Base-by-base conservation (phyloP, 1,284 basidiomycete species). In the Pseudomicrostroma phylloplanum region DNA sequence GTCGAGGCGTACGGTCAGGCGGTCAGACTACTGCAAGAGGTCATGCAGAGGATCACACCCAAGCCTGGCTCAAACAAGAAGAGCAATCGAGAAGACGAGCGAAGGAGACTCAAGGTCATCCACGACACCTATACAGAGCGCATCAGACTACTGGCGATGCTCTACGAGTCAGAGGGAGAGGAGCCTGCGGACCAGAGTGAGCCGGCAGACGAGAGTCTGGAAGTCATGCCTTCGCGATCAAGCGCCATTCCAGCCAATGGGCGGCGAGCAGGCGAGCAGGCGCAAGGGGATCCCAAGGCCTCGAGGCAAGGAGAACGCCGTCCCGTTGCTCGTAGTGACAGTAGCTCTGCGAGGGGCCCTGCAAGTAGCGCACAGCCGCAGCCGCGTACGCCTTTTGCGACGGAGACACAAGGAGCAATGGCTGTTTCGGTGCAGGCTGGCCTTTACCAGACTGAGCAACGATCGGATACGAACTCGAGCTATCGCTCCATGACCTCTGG, bases 41-140 rank as follows among this genome's bases (percentile, higher is more conserved):
- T 81, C 43, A 81, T 81, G 78, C 72, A 75, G 7, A 69, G 80
- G 17, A 79, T 81, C 25, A 72, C 80, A 25, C 75, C 78, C 15
- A 63, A 15, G 12, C 23, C 46, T 6, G 23, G 36, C 25, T 39
- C 36, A n/a, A 54, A 15, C 19, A 43, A 39, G 15, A 70, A 69
- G 56, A 60, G 48, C 40, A 75, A 56, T 65, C 67, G 68, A 56
- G 78, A 72, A 69, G 80, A 81, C 55, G 80, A 81, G 63, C 71
- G 78, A 15, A 57, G 78, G 21, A 46, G 80, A 43, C 61, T 81
- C 12, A 60, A 65, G 39, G 79, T 81, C 21, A 81, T 81, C 49
- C 80, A 81, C 68, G 80, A 81, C 58, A 81, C 80, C 1, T 81
- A 81, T 63, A 74, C 75, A 23, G 80, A 81, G 58, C 76, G 80